Conservation (phyloP, 768 basidiomycete genomes). For the Tylopilus subfusipes region DNA sequence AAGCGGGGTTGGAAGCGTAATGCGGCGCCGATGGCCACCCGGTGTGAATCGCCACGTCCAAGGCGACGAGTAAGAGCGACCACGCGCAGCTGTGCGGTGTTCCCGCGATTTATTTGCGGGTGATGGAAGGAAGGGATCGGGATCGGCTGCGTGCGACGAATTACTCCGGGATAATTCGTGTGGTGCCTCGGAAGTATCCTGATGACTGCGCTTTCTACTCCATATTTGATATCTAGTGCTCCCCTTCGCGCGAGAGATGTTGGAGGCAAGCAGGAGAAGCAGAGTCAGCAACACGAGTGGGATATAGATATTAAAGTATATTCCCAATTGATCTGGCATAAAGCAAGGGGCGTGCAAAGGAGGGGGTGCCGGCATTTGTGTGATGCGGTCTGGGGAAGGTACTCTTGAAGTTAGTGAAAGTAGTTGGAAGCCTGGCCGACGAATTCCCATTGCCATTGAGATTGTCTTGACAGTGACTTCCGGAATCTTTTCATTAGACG, state of each 20-base stretch:
- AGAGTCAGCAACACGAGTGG: constrained; percentile 65
- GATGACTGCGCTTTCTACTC: constrained; percentile 8
- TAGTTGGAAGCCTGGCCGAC: constrained; percentile 84
- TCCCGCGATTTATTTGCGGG: constrained; percentile 16
- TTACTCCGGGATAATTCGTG: constrained; percentile 10
- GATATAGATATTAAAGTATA: constrained; percentile 71
- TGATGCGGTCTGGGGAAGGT: constrained; percentile 27
- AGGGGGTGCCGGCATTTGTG: constrained; percentile 28
- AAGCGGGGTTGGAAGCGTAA: constrained; percentile 22
- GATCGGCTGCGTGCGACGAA: neutral
- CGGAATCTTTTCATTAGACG: constrained; percentile 34
- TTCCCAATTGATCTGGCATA: constrained; percentile 79
- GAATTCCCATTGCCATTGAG: constrained; percentile 86
- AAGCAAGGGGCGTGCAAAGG: constrained; percentile 64
- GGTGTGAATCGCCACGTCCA: constrained; percentile 28
- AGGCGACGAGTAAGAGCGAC: constrained; percentile 11
- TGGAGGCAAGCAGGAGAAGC: constrained; percentile 37
- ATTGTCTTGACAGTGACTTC: constrained; percentile 90
- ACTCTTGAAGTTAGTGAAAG: constrained; percentile 60
- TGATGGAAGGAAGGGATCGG: constrained; percentile 16
- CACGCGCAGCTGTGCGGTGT: constrained; percentile 1
- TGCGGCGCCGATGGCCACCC: constrained; percentile 22
- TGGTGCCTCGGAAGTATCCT: constrained; percentile 4
- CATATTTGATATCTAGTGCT: constrained; percentile 3
- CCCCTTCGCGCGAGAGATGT: constrained; percentile 16